Conservation (phyloP, 139 green algal genomes). For the Chlorella sp. region DNA sequence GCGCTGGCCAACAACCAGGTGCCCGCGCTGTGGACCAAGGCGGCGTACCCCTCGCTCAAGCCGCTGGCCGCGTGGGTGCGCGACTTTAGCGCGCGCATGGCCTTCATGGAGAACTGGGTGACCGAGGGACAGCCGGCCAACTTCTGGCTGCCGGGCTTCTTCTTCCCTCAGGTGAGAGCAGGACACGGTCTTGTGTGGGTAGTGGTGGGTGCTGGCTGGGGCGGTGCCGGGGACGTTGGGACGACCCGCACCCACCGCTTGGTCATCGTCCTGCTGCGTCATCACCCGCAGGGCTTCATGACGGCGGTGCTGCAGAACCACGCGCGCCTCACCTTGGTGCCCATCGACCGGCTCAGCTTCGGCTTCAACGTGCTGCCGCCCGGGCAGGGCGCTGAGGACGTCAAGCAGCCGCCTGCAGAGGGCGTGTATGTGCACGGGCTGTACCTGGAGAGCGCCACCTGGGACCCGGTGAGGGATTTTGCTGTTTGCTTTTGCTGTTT, state of each 20-base stretch:
- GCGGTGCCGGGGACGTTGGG: too few species aligned
- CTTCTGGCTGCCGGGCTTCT: constrained; percentile 80
- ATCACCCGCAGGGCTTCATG: constrained; percentile 60
- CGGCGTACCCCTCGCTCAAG: constrained; percentile 74
- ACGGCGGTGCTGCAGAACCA: constrained; percentile 74
- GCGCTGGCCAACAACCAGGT: constrained; percentile 64
- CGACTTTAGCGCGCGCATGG: constrained; percentile 57
- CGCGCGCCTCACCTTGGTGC: constrained; percentile 47
- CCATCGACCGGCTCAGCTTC: constrained; percentile 72
- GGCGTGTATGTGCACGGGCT: constrained; percentile 72
- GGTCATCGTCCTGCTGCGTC: too few species aligned
- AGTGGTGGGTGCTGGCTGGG: too few species aligned
- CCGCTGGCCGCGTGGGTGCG: constrained; percentile 62
- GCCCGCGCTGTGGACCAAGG: constrained; percentile 53
- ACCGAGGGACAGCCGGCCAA: constrained; percentile 45
- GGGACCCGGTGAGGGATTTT: constrained; percentile 30
- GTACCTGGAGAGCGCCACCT: constrained; percentile 67
- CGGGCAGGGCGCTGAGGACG: background rate
- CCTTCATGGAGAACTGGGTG: constrained; percentile 64
- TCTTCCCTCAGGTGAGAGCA: constrained; percentile 64
- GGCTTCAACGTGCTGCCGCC: constrained; percentile 37
- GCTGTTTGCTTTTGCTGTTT: background rate
- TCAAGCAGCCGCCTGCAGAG: constrained; percentile 14
- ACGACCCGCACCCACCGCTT: too few species aligned
- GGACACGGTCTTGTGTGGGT: too few species aligned